These are phyloP conservation scores for Angomonas deanei DNA, from an alignment of 208 protist genomes.

Conservation along the genomic window DNA sequence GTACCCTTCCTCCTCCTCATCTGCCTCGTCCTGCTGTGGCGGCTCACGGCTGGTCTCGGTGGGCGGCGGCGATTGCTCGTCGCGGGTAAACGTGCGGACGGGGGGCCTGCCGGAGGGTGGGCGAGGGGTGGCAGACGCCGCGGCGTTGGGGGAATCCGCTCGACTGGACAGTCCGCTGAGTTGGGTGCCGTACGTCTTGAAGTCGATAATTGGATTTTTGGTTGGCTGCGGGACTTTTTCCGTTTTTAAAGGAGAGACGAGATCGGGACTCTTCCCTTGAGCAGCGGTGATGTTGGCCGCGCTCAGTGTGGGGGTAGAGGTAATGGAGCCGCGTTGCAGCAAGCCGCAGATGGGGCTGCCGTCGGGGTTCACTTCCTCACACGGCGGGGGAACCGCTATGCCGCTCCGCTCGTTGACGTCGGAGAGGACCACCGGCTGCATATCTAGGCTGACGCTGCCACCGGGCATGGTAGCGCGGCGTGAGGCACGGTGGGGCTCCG, in stretches of 20 bases:
- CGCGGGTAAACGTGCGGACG: too few relatives aligned
- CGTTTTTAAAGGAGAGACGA: too few relatives aligned
- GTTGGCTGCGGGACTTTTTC: neutral
- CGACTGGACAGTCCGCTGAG: neutral
- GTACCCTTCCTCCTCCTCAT: neutral
- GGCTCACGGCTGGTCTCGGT: too few relatives aligned
- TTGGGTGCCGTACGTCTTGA: neutral
- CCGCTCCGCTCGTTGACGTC: neutral
- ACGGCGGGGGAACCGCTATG: neutral
- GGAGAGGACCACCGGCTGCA: neutral
- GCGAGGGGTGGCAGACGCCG: neutral
- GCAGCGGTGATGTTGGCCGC: too few relatives aligned
- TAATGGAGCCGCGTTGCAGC: neutral
- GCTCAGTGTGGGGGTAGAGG: too few relatives aligned
- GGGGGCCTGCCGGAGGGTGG: neutral
- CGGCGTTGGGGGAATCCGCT: neutral
- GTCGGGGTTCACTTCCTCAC: neutral
- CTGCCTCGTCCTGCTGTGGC: neutral
- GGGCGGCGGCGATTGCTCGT: too few relatives aligned
- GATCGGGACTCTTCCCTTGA: too few relatives aligned
- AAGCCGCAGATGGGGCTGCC: neutral
- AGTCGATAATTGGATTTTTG: neutral
- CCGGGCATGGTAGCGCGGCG: neutral
- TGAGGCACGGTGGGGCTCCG: neutral
- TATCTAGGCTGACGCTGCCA: neutral